phyloP scores from a whole-genome alignment of 2,329 filamentous ascomycete genomes.

The Lecanoromycetidae sp. region DNA sequence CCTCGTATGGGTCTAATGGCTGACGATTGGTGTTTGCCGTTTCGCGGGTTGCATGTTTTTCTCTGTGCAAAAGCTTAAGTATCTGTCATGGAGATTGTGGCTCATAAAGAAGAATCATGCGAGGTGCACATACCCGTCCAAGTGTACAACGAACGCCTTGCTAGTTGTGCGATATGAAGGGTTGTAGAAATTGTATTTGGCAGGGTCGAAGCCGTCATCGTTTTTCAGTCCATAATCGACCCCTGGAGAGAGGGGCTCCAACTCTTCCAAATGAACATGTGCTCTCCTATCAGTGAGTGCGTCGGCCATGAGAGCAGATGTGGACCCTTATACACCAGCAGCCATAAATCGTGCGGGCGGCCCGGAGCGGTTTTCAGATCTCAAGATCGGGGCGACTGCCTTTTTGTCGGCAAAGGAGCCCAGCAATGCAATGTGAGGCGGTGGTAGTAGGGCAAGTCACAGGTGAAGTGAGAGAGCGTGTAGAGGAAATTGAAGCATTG shows the following conservation, averaged over 20 bases:
- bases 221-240: slow-evolving; percentile 8
- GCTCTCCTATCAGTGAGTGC: neutral
- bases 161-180: slow-evolving; percentile 5
- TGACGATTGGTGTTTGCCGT: neutral
- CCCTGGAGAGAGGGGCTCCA: neutral
- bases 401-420: no score
- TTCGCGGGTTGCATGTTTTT: neutral
- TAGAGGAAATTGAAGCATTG: no score
- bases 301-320: neutral
- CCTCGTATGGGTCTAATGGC: neutral
- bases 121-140: slow-evolving; percentile 9
- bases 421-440: no score
- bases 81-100: no score
- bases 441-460: no score
- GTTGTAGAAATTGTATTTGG: slow-evolving; percentile 16
- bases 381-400: neutral
- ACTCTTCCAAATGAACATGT: neutral
- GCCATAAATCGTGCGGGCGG: neutral
- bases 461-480: no score
- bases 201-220: slow-evolving; percentile 14
- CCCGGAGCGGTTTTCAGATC: neutral
- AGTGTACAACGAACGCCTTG: slow-evolving; percentile 5
- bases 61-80: slow-evolving; percentile 3
- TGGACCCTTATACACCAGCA: neutral
- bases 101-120: no score